phyloP scores from a whole-genome alignment of 2,329 filamentous ascomycete species.

The Sarocladiaceae sp. region DNA sequence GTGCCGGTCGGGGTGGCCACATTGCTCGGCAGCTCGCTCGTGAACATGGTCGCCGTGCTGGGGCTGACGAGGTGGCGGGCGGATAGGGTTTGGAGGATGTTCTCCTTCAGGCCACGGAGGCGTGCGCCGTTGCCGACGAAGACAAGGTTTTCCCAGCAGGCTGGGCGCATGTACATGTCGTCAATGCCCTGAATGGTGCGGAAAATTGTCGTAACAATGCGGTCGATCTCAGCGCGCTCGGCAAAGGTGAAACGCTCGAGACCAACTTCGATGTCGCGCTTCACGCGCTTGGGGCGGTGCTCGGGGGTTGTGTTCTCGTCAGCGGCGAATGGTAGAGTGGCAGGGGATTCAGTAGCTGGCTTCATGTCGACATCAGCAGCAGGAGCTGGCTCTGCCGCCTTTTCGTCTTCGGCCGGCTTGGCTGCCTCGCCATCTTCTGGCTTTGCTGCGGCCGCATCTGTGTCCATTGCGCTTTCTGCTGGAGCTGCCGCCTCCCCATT shows the following conservation, averaged over 20 bases:
- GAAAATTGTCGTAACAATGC: conserved; percentile 78
- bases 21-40: conserved; percentile 90
- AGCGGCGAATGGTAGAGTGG: conserved; percentile 13
- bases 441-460: neutral
- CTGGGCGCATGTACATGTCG: conserved; percentile 75
- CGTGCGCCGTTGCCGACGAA: conserved; percentile 82
- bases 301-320: conserved; percentile 27
- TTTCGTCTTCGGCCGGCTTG: conserved; percentile 18
- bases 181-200: conserved; percentile 75
- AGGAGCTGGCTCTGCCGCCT: conserved; percentile 16
- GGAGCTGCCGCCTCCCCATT: conserved; percentile 1
- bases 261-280: conserved; percentile 69
- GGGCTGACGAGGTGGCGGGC: conserved; percentile 86
- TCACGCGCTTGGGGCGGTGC: conserved; percentile 47
- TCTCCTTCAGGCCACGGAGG: conserved; percentile 76
- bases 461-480: conserved; percentile 16
- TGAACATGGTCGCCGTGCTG: conserved; percentile 91
- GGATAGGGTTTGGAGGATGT: conserved; percentile 71
- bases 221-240: conserved; percentile 67
- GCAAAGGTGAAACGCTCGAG: conserved; percentile 67
- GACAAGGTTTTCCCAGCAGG: conserved; percentile 87
- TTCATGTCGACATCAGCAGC: conserved; percentile 15
- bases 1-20: conserved; percentile 87
- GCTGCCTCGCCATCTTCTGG: conserved; percentile 7
- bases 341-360: conserved; percentile 13